phyloP scores from a whole-genome alignment of 352 stramenopile species.

The Plasmopara viticola region DNA sequence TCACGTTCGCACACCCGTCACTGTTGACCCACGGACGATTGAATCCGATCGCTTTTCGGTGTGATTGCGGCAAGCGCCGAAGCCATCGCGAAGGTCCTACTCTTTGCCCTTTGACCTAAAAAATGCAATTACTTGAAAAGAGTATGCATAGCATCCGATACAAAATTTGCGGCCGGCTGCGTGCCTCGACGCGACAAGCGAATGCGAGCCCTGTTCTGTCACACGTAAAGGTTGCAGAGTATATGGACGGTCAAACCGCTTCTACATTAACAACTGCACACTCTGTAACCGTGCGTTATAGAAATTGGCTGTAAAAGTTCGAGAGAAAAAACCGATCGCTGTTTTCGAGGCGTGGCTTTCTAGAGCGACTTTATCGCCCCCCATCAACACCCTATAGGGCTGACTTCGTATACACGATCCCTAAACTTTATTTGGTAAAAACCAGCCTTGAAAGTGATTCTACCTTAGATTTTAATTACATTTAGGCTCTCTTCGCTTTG shows the following conservation, averaged over 20 bases:
- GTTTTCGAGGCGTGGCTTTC: slow-evolving; percentile 3
- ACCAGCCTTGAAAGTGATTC: no score
- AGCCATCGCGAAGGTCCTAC: slow-evolving; percentile 4
- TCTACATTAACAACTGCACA: slow-evolving; percentile 9
- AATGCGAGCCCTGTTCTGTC: slow-evolving; percentile 13
- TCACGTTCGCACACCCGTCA: slow-evolving; percentile 24
- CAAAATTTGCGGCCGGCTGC: neutral
- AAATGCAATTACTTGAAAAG: neutral
- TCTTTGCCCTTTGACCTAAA: neutral
- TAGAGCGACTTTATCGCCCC: neutral
- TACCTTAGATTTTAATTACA: no score
- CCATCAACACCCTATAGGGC: no score
- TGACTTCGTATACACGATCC: no score
- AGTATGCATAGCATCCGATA: neutral
- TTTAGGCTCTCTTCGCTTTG: no score
- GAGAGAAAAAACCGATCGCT: neutral
- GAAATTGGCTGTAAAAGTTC: neutral
- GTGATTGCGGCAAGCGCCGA: slow-evolving; percentile 12
- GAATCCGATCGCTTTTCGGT: slow-evolving; percentile 1
- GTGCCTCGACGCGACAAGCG: slow-evolving; percentile 8
- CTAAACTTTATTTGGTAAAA: no score
- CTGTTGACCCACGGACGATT: slow-evolving; percentile 16
- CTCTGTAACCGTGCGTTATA: slow-evolving; percentile 7
- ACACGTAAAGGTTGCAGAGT: slow-evolving; percentile 13
- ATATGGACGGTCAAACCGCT: slow-evolving; percentile 11